Base-by-base conservation (phyloP, 257 asterid species). In the Mentha longifolia region DNA sequence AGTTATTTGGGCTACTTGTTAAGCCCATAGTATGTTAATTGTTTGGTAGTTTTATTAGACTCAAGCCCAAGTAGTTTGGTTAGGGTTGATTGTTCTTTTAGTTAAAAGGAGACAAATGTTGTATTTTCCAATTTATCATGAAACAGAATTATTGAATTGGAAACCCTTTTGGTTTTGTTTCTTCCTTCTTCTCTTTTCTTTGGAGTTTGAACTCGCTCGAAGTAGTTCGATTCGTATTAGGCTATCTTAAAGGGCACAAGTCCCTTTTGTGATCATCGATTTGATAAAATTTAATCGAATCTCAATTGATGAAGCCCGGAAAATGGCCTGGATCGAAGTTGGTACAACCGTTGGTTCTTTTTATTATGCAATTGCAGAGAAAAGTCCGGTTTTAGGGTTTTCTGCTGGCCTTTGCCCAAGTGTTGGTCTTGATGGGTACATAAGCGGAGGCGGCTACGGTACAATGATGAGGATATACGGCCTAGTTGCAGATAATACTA, bases 401-500 rank as follows among this genome's bases (percentile, higher is more conserved):
- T 55, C 65, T 0, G 74, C 64, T 0, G 64, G 64, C 3, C 0
- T 35, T 3, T 39, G 74, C 55, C 52, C 63, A 2, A 68, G 56
- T 9, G n/a, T 68, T 4, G 74, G 56, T 0, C 30, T 25, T 8
- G 75, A 67, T 10, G 75, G 75, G 19, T 54, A 58, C 37, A n/a
- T 72, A 0, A 72, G 76, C 8, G 76, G 76, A 3, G 76, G 76
- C 31, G 76, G 76, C 9, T 43, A 64, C 6, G 69, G 69, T 10
- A 3, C 37, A n/a, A 2, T 70, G 63, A 1, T 68, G 35, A 51
- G 73, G 3, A 68, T 52, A 33, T 52, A 30, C 6, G 72, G 72
- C 17, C 17, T 67, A 2, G 61, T 61, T 9, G 61, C 61, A 2
- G 61, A 55, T 22, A 20, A 55, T 4, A 11, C 22, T n/a, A 55